Evolutionary conservation across 768 basidiomycete species (phyloP).

Genomic region (Suillus sp.): DNA sequence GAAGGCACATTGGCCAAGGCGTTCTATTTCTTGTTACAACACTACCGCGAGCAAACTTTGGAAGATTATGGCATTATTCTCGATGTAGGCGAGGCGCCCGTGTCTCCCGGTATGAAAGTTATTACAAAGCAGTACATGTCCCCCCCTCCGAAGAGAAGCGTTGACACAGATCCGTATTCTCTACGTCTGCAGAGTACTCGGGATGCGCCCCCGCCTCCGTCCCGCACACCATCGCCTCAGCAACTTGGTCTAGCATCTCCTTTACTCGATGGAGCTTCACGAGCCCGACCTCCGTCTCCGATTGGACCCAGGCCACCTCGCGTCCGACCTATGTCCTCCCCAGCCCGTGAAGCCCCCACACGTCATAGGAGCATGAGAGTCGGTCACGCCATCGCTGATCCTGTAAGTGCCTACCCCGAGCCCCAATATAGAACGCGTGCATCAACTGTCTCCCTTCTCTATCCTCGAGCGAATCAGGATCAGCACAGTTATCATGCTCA

Average conservation of each 20-base stretch:
- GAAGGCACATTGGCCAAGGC: conserved; percentile 80
- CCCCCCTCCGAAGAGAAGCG: conserved; percentile 37
- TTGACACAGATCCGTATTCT: conserved; percentile 18
- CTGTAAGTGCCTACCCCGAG: conserved; percentile 25
- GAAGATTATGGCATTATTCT: conserved; percentile 54
- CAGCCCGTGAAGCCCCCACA: conserved; percentile 27
- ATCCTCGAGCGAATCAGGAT: conserved; percentile 28
- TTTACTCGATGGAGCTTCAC: conserved; percentile 31
- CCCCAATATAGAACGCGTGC: conserved; percentile 27
- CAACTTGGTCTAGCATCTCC: conserved; percentile 13
- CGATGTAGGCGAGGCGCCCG: conserved; percentile 30
- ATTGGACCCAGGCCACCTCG: conserved; percentile 48
- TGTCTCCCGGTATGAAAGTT: conserved; percentile 27
- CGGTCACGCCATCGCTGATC: conserved; percentile 24
- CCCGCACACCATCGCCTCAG: conserved; percentile 33
- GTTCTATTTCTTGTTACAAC: conserved; percentile 82
- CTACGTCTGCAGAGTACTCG: conserved; percentile 26
- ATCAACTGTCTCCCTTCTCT: conserved; percentile 31
- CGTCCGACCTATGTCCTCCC: conserved; percentile 34
- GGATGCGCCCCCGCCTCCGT: conserved; percentile 31
- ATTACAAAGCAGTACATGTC: conserved; percentile 46
- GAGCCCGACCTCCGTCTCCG: conserved; percentile 51
- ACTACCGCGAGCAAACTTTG: conserved; percentile 68
- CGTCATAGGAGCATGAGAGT: conserved; percentile 35
- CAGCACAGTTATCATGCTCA: conserved; percentile 35